phyloP scores from a whole-genome alignment of 331 rosid genomes.

The Quercus tomentella region DNA sequence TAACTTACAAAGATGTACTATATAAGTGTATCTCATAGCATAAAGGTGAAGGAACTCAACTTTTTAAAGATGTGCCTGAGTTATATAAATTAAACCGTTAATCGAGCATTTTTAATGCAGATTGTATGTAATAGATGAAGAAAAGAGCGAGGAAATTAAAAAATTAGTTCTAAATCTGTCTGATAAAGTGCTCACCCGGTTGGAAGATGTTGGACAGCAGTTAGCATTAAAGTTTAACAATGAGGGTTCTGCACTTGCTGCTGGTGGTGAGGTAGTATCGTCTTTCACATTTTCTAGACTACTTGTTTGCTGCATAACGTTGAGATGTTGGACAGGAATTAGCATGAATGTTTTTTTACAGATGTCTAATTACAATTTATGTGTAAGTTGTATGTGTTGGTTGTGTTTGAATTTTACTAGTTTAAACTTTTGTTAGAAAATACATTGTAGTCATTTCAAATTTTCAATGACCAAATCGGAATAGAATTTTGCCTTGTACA shows the following conservation, averaged over 20 bases:
- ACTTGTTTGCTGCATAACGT: background rate
- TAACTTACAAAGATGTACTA: too few species aligned
- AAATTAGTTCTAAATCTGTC: constrained; percentile 47
- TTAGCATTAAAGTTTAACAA: constrained; percentile 68
- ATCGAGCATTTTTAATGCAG: constrained; percentile 32
- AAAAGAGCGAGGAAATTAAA: constrained; percentile 30
- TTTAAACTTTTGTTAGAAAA: background rate
- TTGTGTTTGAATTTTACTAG: background rate
- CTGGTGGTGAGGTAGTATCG: constrained; percentile 78
- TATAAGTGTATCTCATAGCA: too few species aligned
- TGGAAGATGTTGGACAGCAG: constrained; percentile 71
- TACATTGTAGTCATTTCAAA: background rate
- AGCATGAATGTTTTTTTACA: too few species aligned
- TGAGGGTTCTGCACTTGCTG: constrained; percentile 75
- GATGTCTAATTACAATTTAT: too few species aligned
- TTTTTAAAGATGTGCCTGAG: background rate
- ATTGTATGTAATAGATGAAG: constrained; percentile 62
- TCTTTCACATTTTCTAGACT: constrained; percentile 17
- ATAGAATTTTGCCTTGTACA: background rate
- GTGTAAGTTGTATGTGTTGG: background rate
- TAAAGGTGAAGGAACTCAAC: background rate
- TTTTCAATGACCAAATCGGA: background rate
- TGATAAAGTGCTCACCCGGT: constrained; percentile 40
- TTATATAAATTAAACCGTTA: background rate
- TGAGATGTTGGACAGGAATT: constrained; percentile 1